Percentiles rank a stretch among this genome's conserved stretches.
phyloP scores from a whole-genome alignment of 2,329 filamentous ascomycete species.

The Stagonosporopsis tanaceti region DNA sequence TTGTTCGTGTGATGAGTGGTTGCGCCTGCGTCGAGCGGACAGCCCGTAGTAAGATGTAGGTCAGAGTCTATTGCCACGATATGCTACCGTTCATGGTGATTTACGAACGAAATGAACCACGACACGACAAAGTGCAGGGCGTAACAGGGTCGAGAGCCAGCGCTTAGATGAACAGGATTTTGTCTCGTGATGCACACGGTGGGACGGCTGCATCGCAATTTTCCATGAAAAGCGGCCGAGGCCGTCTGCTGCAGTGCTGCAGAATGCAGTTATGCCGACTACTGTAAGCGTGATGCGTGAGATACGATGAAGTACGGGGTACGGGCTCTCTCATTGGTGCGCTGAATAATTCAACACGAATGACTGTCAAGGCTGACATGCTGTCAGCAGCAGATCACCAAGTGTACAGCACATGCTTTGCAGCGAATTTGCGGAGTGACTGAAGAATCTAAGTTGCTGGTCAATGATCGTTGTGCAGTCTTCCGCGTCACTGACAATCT shows the following conservation, averaged over 20 bases:
- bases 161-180: conserved; percentile 28
- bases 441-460: conserved; percentile 21
- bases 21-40: conserved; percentile 20
- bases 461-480: not conserved
- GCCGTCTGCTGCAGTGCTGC: conserved; percentile 33
- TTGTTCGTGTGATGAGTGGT: conserved; percentile 18
- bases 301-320: conserved; percentile 32
- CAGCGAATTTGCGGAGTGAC: not conserved
- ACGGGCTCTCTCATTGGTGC: conserved; percentile 5
- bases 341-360: not conserved
- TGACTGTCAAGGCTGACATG: not conserved
- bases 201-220: conserved; percentile 27
- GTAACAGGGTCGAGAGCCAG: conserved; percentile 24
- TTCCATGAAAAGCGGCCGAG: conserved; percentile 33
- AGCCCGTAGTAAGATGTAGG: conserved; percentile 22
- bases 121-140: conserved; percentile 18
- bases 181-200: conserved; percentile 44
- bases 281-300: conserved; percentile 34
- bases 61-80: conserved; percentile 30
- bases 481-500: not conserved
- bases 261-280: conserved; percentile 25
- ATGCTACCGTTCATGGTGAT: conserved; percentile 27
- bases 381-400: conserved; percentile 2
- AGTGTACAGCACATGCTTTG: conserved; percentile 5
- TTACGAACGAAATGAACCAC: conserved; percentile 23